Evolutionary conservation across 2,329 filamentous ascomycete species (phyloP).

Genomic region (Epichloe sibirici): DNA sequence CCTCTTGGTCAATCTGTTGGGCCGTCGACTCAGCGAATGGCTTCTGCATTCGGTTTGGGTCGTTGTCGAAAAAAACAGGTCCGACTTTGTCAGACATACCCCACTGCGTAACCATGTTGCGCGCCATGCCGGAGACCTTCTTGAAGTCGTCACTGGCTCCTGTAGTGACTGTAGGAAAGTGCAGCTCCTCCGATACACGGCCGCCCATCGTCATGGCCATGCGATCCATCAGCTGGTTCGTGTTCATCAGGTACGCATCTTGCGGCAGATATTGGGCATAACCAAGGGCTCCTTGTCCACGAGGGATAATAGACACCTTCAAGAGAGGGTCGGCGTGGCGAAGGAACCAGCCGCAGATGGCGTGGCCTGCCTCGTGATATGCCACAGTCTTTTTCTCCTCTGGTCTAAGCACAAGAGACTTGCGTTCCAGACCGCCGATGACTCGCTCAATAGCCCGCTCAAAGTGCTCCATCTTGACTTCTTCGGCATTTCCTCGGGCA

Average conservation of each 20-base stretch:
- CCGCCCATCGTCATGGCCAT: constrained; percentile 99
- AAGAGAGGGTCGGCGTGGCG: constrained; percentile 91
- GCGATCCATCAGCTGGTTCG: constrained; percentile 92
- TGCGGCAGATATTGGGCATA: constrained; percentile 96
- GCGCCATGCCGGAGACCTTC: constrained; percentile 93
- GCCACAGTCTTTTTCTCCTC: constrained; percentile 93
- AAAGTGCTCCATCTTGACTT: constrained; percentile 81
- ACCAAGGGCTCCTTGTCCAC: constrained; percentile 82
- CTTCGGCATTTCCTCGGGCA: constrained; percentile 68
- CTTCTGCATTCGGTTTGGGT: constrained; percentile 75
- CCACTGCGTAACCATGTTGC: constrained; percentile 98
- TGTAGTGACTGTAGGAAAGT: constrained; percentile 92
- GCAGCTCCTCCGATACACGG: constrained; percentile 87
- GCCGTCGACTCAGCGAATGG: constrained; percentile 93
- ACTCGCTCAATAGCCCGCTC: constrained; percentile 97
- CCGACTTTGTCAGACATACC: constrained; percentile 95
- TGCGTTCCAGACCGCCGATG: constrained; percentile 92
- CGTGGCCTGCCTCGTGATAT: constrained; percentile 96
- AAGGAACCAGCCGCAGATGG: constrained; percentile 97
- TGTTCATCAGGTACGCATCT: constrained; percentile 92
- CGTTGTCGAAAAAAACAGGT: constrained; percentile 79
- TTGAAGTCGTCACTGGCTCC: constrained; percentile 96
- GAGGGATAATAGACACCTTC: constrained; percentile 97
- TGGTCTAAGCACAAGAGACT: constrained; percentile 83
- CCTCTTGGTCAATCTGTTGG: constrained; percentile 81